A percentile compares a stretch with the other conserved stretches of the same genome.
These are phyloP conservation scores for Plasmodium fragile DNA, from an alignment of 169 alveolate genomes.

Conservation along the genomic window DNA sequence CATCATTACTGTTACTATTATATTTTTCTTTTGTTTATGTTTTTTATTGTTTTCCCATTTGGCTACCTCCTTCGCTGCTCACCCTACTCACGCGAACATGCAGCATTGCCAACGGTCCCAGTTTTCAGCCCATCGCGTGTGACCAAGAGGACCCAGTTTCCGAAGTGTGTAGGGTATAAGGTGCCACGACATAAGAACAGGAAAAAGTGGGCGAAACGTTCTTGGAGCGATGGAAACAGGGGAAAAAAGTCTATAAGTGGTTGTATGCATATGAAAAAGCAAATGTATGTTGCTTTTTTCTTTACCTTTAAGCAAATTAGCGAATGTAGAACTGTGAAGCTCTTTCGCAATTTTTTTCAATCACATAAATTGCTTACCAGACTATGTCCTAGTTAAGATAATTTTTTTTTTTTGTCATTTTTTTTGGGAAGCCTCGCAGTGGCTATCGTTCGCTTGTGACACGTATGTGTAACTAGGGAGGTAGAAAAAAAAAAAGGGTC, in stretches of 20 bases:
- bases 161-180: background rate
- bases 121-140: background rate
- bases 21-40: background rate
- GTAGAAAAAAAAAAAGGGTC: slow-evolving; percentile 12
- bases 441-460: background rate
- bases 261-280: background rate
- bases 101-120: background rate
- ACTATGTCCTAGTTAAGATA: background rate
- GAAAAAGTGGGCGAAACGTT: background rate
- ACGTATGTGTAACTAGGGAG: background rate
- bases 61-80: background rate
- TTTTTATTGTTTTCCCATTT: background rate
- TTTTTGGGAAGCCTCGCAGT: background rate
- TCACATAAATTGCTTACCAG: background rate
- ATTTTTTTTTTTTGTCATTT: slow-evolving; percentile 1
- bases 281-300: background rate
- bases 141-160: background rate
- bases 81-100: background rate
- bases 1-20: background rate
- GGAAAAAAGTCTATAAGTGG: background rate
- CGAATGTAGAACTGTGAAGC: background rate
- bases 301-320: background rate
- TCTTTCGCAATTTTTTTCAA: background rate
- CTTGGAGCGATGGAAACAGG: background rate
- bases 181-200: background rate